Conservation (phyloP, 2,329 filamentous ascomycete species). For the Elsinoe necatrix region DNA sequence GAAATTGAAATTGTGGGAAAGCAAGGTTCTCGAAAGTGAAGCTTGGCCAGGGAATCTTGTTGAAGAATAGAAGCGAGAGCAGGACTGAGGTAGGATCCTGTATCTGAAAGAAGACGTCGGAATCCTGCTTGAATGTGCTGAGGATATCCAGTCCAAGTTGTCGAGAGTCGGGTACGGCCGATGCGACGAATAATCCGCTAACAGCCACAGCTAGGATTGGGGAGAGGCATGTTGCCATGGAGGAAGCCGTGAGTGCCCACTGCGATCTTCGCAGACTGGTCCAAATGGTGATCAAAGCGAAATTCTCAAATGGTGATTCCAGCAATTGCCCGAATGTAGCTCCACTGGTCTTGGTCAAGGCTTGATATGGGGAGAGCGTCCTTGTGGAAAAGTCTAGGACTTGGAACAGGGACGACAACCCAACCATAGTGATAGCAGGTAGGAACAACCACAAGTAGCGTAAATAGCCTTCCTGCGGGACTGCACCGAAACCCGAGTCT, state of each 20-base stretch:
- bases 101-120: no score
- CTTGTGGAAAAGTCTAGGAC: background rate
- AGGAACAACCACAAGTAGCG: background rate
- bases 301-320: background rate
- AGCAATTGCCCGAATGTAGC: background rate
- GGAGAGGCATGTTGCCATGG: background rate
- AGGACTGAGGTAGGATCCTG: no score
- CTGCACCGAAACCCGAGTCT: background rate
- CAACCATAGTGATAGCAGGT: slow-evolving; percentile 5
- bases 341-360: background rate
- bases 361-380: background rate
- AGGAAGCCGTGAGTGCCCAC: background rate
- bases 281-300: background rate
- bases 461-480: background rate
- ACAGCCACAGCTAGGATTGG: background rate
- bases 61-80: no score
- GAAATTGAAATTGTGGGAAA: background rate
- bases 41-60: no score
- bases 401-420: background rate
- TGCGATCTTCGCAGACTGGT: background rate
- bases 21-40: no score
- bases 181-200: background rate
- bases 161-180: background rate
- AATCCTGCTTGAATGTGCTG: background rate
- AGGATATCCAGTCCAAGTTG: background rate